Evolutionary conservation across 2,329 filamentous ascomycete genomes (phyloP).

Genomic region (Colletotrichum chlorophyti): DNA sequence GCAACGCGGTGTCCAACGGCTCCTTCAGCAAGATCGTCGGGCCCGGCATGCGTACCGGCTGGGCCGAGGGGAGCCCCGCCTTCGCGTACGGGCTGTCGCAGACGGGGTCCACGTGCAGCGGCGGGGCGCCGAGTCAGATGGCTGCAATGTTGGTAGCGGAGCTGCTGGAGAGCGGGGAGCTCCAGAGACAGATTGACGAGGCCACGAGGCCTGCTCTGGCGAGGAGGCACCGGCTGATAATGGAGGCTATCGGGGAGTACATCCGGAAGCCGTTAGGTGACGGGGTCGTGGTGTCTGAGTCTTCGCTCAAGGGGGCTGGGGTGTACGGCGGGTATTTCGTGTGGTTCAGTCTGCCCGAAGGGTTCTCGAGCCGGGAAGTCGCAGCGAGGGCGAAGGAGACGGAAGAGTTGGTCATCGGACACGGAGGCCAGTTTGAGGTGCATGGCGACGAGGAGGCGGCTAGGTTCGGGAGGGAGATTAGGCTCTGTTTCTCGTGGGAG

Average conservation of each 20-base stretch:
- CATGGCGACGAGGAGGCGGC: conserved; percentile 59
- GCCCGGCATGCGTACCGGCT: conserved; percentile 85
- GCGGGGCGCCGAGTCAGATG: conserved; percentile 65
- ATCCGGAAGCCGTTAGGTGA: conserved; percentile 62
- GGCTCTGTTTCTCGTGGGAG: conserved; percentile 78
- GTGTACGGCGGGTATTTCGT: conserved; percentile 85
- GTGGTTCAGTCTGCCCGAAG: conserved; percentile 72
- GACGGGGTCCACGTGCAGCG: conserved; percentile 61
- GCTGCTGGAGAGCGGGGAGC: conserved; percentile 50
- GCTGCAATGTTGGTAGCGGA: conserved; percentile 57
- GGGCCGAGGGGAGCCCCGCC: conserved; percentile 74
- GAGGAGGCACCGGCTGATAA: conserved; percentile 56
- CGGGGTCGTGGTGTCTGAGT: conserved; percentile 56
- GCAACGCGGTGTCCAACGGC: conserved; percentile 84
- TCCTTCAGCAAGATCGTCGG: conserved; percentile 89
- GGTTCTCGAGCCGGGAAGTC: conserved; percentile 59
- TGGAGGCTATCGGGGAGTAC: conserved; percentile 59
- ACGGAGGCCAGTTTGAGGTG: conserved; percentile 75
- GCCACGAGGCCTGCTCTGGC: conserved; percentile 53
- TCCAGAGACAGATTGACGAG: conserved; percentile 51
- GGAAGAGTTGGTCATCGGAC: conserved; percentile 72
- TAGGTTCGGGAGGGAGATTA: conserved; percentile 65
- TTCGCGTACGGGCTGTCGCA: conserved; percentile 59
- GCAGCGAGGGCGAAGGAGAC: conserved; percentile 63
- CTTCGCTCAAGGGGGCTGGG: conserved; percentile 42